These are phyloP conservation scores for Malbranchea zuffiana DNA, from an alignment of 2,329 filamentous ascomycete genomes.

Conservation along the genomic window DNA sequence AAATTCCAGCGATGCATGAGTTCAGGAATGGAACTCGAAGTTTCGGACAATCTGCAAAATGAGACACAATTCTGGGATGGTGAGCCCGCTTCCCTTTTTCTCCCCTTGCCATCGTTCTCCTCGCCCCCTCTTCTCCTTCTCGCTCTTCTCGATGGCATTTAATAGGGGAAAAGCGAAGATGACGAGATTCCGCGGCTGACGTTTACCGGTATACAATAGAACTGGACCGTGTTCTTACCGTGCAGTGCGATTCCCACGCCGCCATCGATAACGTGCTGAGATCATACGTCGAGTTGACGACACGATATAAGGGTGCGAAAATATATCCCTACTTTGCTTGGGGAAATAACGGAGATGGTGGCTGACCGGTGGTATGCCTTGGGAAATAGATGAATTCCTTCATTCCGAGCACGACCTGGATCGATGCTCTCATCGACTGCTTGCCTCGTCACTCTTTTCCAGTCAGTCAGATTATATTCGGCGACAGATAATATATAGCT, in stretches of 20 bases:
- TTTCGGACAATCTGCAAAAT: conserved; percentile 58
- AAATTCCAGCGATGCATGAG: conserved; percentile 18
- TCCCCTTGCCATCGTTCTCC: neutral
- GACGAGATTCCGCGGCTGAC: conserved; percentile 13
- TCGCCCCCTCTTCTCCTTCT: conserved; percentile 1
- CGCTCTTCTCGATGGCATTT: neutral
- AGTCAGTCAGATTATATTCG: conserved; percentile 76
- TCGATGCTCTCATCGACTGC: conserved; percentile 66
- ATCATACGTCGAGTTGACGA: conserved; percentile 68
- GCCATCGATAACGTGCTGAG: conserved; percentile 77
- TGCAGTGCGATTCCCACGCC: conserved; percentile 49
- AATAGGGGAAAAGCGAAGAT: conserved; percentile 1
- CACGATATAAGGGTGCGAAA: conserved; percentile 53
- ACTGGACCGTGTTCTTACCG: conserved; percentile 54
- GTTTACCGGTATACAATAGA: conserved; percentile 36
- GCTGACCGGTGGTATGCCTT: neutral
- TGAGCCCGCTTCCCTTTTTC: conserved; percentile 36
- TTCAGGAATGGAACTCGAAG: conserved; percentile 55
- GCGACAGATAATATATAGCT: conserved; percentile 80
- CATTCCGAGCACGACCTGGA: conserved; percentile 68
- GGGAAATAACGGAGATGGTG: conserved; percentile 4
- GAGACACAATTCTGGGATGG: conserved; percentile 86
- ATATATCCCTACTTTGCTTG: neutral
- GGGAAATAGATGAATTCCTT: conserved; percentile 52
- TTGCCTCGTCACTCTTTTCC: conserved; percentile 63